Base-by-base conservation (phyloP, 179 eudicot species). In the Silene noctiflora region DNA sequence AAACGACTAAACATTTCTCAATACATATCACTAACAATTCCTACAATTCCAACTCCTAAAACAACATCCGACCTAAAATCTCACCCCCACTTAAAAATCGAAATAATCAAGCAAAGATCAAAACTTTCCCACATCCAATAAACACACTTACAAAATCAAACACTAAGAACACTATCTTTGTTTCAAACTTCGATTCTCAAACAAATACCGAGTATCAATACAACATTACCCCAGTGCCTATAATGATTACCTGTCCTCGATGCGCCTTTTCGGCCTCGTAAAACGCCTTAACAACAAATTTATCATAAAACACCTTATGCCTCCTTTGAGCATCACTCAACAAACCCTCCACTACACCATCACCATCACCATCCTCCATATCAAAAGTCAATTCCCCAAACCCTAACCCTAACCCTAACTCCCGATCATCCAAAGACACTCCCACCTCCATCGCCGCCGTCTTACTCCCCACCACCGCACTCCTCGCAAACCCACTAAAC, bases 191-290 rank as follows among this genome's bases (percentile, higher is more conserved):
- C n/a, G n/a, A n/a, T n/a, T n/a, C n/a, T n/a, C n/a, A n/a, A n/a
- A n/a, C n/a, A n/a, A n/a, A n/a, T n/a, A n/a, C n/a, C n/a, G n/a
- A n/a, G n/a, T n/a, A n/a, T n/a, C n/a, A n/a, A n/a, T n/a, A n/a
- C n/a, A n/a, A n/a, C n/a, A n/a, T n/a, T n/a, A n/a, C n/a, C n/a
- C n/a, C n/a, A n/a, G n/a, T n/a, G 29, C 29, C 29, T 27, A 27
- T 27, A 27, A 27, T 27, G 29, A 27, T 27, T 27, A 27, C 29
- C 99, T 95, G 99, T 31, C 99, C 99, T 81, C 93, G 85, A 63
- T 95, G 99, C 69, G 99, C 99, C 77, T 84, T 91, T 85, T 95
- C 99, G 76, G 99, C 97, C 81, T 91, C 97, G 65, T 84, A 83
- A 76, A 92, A 95, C 19, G 97, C 99, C 85, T 86, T 88, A n/a